Evolutionary conservation across 2,329 filamentous ascomycete genomes (phyloP), one percentile per base, ranked within the genome.

Genomic region (Akanthomyces lecanii): DNA sequence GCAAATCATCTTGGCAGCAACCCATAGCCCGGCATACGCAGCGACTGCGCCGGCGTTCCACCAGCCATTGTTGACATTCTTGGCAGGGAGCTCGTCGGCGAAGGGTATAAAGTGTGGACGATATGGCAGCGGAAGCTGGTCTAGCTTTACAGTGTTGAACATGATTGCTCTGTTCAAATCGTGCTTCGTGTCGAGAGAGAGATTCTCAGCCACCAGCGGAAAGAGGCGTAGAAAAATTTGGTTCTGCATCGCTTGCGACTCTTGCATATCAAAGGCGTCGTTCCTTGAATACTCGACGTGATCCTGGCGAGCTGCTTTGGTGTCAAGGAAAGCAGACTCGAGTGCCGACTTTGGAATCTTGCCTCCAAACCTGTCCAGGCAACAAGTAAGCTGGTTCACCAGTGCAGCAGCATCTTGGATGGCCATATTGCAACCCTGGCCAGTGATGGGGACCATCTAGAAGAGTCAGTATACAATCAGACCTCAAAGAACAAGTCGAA

Each of bases 371-470:
- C 42, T 51, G 56, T 51, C 56, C 2, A 59, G 56, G 7, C 45
- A 14, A 1, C 21, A 21, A 10, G 33, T 16, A 4, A 68, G 48
- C 6, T 63, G 25, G 8, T 66, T 69, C 18, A 66, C 50, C 16
- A 69, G 51, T 1, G 58, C 65, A 4, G 65, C 66, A 2, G 61
- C 65, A 36, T 66, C 65, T 28, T 67, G 66, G 21, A 69, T 66
- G 12, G 66, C 66, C 64, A 66, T 62, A 42, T 69, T 69, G 36
- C 65, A 66, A 4, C 67, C 67, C 33, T 69, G 67, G 4, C 67
- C 67, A 3, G 66, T 64, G 50, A 65, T 67, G 33, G 66, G 65
- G 11, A 65, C 63, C 63, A 68, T 63, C 66, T 67, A 36, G 6
- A 11, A 36, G 10, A 21, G 44, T 25, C 23, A 21, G n/a, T 21